phyloP scores from a whole-genome alignment of 2,329 filamentous ascomycete species.

The Anisogramma anomala region DNA sequence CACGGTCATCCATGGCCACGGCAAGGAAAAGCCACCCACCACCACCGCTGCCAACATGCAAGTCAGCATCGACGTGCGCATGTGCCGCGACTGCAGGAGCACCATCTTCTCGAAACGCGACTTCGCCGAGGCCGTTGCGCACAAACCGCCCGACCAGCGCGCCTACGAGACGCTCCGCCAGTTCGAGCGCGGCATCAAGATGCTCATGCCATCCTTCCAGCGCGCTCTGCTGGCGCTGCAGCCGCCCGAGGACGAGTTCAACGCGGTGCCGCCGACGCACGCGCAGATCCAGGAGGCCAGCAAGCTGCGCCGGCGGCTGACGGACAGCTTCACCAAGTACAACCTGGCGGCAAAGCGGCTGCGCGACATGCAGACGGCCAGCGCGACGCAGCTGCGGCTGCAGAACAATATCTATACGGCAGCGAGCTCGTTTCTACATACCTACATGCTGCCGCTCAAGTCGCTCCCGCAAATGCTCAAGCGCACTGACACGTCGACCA shows the following conservation, averaged over 20 bases:
- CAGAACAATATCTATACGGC: constrained; percentile 76
- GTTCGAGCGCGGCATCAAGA: constrained; percentile 76
- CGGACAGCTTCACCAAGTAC: constrained; percentile 82
- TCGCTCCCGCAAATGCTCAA: constrained; percentile 55
- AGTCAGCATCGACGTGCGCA: constrained; percentile 68
- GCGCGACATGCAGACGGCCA: constrained; percentile 64
- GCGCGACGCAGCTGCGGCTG: constrained; percentile 58
- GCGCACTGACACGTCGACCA: constrained; percentile 22
- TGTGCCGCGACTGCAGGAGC: constrained; percentile 78
- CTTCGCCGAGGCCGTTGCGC: constrained; percentile 57
- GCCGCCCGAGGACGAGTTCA: constrained; percentile 29
- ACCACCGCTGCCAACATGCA: constrained; percentile 25
- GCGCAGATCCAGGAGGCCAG: constrained; percentile 73
- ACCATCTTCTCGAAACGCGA: constrained; percentile 57
- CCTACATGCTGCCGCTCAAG: constrained; percentile 83
- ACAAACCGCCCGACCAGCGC: constrained; percentile 62
- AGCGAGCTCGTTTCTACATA: constrained; percentile 71
- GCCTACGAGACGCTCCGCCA: constrained; percentile 75
- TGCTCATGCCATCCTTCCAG: constrained; percentile 76
- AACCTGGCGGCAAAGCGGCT: constrained; percentile 71
- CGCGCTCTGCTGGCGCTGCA: constrained; percentile 63
- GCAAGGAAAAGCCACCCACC: constrained; percentile 26
- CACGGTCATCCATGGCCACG: constrained; percentile 1
- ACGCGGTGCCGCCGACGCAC: constrained; percentile 33
- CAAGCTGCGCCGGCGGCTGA: constrained; percentile 79